Conservation (phyloP, 2,329 filamentous ascomycete genomes). For the Blastomyces silverae region DNA sequence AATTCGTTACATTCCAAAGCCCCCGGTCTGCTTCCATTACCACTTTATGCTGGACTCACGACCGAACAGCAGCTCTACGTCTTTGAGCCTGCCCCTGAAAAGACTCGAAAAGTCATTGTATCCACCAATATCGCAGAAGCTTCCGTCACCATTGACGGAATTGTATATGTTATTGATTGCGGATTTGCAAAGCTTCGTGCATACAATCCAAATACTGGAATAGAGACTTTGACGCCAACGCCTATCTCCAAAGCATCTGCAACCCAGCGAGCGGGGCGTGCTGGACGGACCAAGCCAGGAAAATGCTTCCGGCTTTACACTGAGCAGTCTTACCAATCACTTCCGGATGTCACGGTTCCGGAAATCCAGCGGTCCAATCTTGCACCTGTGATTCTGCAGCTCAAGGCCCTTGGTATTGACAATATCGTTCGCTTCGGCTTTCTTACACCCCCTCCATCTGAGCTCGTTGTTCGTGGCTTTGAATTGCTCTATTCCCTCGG, state of each 20-base stretch:
- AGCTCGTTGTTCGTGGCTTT: conserved; percentile 75
- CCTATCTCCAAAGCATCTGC: conserved; percentile 86
- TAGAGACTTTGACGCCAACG: conserved; percentile 76
- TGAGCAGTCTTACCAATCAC: conserved; percentile 58
- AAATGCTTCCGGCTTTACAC: conserved; percentile 95
- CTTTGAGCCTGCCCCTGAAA: conserved; percentile 74
- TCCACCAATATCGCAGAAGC: conserved; percentile 96
- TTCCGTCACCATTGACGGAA: conserved; percentile 86
- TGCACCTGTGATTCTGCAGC: conserved; percentile 77
- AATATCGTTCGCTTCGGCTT: conserved; percentile 90
- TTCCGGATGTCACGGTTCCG: conserved; percentile 69
- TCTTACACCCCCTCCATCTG: conserved; percentile 74
- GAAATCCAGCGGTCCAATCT: conserved; percentile 92
- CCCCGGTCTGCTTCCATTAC: conserved; percentile 60
- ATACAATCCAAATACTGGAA: conserved; percentile 76
- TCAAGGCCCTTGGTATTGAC: conserved; percentile 92
- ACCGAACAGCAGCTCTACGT: conserved; percentile 93
- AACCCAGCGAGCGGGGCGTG: conserved; percentile 82
- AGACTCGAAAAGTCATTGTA: conserved; percentile 84
- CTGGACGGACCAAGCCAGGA: conserved; percentile 78
- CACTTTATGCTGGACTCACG: conserved; percentile 80
- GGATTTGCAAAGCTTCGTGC: conserved; percentile 86
- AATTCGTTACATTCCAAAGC: conserved; percentile 55
- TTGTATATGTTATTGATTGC: conserved; percentile 82
- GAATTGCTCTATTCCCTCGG: conserved; percentile 83